phyloP scores from a whole-genome alignment of 805 yeast genomes.

The Vanderwaltozyma verrucispora region DNA sequence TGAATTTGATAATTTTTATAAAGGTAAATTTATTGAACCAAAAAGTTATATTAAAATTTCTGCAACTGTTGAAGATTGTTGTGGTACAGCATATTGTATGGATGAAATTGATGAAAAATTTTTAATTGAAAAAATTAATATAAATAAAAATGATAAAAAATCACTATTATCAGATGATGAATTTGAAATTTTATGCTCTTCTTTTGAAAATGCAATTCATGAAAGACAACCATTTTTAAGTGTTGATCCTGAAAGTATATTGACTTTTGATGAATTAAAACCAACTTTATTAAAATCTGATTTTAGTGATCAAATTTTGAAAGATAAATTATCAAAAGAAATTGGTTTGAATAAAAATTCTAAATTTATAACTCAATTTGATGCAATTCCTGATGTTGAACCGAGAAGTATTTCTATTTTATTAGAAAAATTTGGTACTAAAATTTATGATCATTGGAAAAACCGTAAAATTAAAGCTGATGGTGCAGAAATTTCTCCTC shows the following conservation, averaged over 20 bases:
- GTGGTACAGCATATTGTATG: constrained; percentile 77
- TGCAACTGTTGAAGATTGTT: constrained; percentile 92
- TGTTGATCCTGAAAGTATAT: constrained; percentile 72
- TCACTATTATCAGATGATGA: constrained; percentile 61
- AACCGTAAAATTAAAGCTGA: constrained; percentile 53
- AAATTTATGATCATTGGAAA: constrained; percentile 76
- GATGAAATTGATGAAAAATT: constrained; percentile 81
- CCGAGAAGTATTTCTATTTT: constrained; percentile 39
- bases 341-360: constrained; percentile 33
- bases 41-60: constrained; percentile 76
- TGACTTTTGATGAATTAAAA: constrained; percentile 60
- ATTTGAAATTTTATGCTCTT: constrained; percentile 67
- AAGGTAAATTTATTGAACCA: constrained; percentile 58
- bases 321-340: constrained; percentile 46
- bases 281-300: constrained; percentile 37
- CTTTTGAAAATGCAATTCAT: constrained; percentile 61
- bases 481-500: constrained; percentile 67
- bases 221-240: constrained; percentile 82
- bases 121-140: constrained; percentile 33
- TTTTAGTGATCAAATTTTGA: constrained; percentile 40
- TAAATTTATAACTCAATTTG: constrained; percentile 49
- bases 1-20: constrained; percentile 65
- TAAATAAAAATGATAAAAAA: constrained; percentile 7
- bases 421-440: constrained; percentile 49
- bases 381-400: constrained; percentile 27